phyloP scores from a whole-genome alignment of 2,329 filamentous ascomycete species.

The Furcasterigmium furcatum region DNA sequence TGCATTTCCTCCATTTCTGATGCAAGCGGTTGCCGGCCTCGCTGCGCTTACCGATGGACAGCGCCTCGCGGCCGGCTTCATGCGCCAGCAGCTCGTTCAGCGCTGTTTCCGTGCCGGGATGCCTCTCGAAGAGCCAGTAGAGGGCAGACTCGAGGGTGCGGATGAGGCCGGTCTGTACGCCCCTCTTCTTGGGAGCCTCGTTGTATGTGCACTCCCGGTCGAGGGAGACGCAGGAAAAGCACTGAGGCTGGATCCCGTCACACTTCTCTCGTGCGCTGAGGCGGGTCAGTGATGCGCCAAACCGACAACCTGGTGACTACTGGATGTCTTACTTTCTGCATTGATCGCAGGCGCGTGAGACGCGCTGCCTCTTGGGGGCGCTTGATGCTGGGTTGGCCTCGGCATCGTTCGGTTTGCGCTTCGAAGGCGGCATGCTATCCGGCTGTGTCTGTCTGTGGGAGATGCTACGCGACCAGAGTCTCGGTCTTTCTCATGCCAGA shows the following conservation, averaged over 20 bases:
- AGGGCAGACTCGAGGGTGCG: slow-evolving; percentile 68
- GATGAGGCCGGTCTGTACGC: slow-evolving; percentile 78
- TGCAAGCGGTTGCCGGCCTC: slow-evolving; percentile 54
- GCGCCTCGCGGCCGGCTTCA: slow-evolving; percentile 35
- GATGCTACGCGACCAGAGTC: no score
- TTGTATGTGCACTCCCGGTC: slow-evolving; percentile 68
- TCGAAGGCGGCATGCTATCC: slow-evolving; percentile 35
- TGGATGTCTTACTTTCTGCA: slow-evolving; percentile 42
- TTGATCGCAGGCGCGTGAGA: slow-evolving; percentile 67
- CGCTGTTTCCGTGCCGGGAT: slow-evolving; percentile 55
- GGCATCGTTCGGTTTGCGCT: slow-evolving; percentile 27
- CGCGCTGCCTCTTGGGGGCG: slow-evolving; percentile 56
- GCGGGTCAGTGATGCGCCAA: background rate
- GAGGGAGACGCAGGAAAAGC: slow-evolving; percentile 62
- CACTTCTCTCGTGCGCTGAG: slow-evolving; percentile 64
- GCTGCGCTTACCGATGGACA: slow-evolving; percentile 49
- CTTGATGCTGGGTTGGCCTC: slow-evolving; percentile 16
- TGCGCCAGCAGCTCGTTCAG: slow-evolving; percentile 52
- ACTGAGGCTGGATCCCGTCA: slow-evolving; percentile 64
- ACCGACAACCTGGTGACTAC: background rate
- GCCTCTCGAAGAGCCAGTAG: slow-evolving; percentile 62
- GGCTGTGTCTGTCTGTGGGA: no score
- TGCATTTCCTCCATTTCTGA: slow-evolving; percentile 60
- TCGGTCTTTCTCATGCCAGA: background rate
- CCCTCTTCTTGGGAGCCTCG: slow-evolving; percentile 70